A percentile compares a stretch with the other conserved stretches of the same genome.
Evolutionary conservation across 2,329 filamentous ascomycete genomes (phyloP).

Genomic region (Apiospora koreana): DNA sequence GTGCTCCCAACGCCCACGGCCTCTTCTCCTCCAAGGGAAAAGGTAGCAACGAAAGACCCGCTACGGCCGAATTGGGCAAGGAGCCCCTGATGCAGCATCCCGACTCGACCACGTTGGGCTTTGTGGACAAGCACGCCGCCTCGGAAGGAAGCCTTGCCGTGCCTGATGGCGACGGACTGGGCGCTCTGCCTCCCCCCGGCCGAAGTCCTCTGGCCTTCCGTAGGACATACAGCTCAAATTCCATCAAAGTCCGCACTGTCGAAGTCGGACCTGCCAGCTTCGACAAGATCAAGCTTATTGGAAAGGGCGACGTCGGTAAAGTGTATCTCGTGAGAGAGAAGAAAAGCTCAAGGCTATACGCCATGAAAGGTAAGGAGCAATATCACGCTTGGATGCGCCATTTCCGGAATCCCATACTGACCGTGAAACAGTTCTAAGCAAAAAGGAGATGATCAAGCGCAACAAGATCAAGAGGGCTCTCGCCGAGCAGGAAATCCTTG

Average conservation of each 20-base stretch:
- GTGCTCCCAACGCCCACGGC: slow-evolving; percentile 94
- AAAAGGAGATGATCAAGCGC: slow-evolving; percentile 99
- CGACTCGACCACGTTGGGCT: slow-evolving; percentile 47
- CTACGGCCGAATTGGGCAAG: slow-evolving; percentile 84
- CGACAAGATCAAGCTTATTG: slow-evolving; percentile 99
- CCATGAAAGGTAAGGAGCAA: slow-evolving; percentile 83
- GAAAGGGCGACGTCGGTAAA: slow-evolving; percentile 98
- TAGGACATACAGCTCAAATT: slow-evolving; percentile 97
- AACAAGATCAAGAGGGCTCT: slow-evolving; percentile 99
- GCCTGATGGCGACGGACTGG: slow-evolving; percentile 53
- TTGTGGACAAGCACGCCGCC: slow-evolving; percentile 46
- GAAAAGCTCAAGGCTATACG: slow-evolving; percentile 92
- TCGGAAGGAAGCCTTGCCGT: slow-evolving; percentile 40
- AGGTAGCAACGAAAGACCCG: slow-evolving; percentile 66
- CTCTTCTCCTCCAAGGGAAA: slow-evolving; percentile 68
- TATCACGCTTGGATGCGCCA: neutral
- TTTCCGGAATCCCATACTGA: slow-evolving; percentile 34
- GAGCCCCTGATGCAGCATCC: slow-evolving; percentile 68
- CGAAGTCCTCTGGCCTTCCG: slow-evolving; percentile 77
- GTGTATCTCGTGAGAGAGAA: slow-evolving; percentile 97
- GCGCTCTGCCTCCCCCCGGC: slow-evolving; percentile 66
- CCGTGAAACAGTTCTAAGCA: slow-evolving; percentile 76
- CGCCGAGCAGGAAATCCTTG: slow-evolving; percentile 96
- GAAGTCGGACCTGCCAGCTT: slow-evolving; percentile 95
- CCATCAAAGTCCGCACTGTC: slow-evolving; percentile 96